Evolutionary conservation across 2,329 filamentous ascomycete species (phyloP), one percentile per base, ranked within the genome.

Genomic region (Blastomyces gilchristii): DNA sequence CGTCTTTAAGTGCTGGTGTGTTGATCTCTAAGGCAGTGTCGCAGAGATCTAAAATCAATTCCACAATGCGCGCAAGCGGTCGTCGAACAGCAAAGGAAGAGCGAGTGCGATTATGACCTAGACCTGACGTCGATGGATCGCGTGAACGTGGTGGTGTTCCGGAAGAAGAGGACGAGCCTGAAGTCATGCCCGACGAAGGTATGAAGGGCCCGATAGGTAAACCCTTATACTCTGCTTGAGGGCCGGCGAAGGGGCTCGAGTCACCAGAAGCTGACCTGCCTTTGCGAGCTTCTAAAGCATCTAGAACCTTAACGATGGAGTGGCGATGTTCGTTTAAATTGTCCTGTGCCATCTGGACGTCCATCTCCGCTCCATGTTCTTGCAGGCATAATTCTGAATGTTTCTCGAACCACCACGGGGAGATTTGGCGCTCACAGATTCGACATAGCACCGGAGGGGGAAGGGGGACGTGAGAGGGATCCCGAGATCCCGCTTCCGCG

Each of bases 351-450:
- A 97, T 88, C 73, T 99, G 93, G 3, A 99, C 91, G 69, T 97
- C 93, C 90, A 97, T 95, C 74, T 99, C 94, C 0, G 94, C 93
- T 60, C 89, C 87, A 72, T 99, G 94, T 73, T 99, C 94, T 73
- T 97, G 92, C 62, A 97, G 81, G 72, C 94, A 99, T 25, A 97
- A 80, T 70, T 99, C 95, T 1, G 93, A 96, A 74, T 99, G 94
- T 75, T 97, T 99, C 77, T 99, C 94, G 69, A 99, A 99, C 95
- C 94, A 99, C 94, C 94, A 99, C 0, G 93, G 91, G 4, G 91
- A 91, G 65, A 99, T 97, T 66, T 97, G 91, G 62, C 94, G 90
- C 74, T 99, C 94, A 75, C 94, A 99, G 62, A 99, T 97, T 61
- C 94, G 91, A 75, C 94, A 99, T 18, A 99, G 83, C 4, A 97